phyloP scores from a whole-genome alignment of 345 rosid genomes.

The Eucalyptus pauciflora region DNA sequence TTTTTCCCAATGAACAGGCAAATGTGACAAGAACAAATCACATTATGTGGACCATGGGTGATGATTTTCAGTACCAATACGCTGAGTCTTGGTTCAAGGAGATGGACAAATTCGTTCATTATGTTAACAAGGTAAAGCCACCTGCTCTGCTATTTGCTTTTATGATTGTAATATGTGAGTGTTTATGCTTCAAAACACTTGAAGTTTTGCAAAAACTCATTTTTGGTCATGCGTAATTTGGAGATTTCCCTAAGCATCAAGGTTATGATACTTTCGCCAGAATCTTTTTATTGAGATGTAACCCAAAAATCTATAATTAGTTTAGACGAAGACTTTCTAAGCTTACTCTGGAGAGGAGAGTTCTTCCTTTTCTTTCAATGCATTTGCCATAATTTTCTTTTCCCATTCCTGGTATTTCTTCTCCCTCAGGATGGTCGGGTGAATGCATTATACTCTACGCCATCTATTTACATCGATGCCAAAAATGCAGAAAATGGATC shows the following conservation, averaged over 20 bases:
- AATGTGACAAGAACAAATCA: slow-evolving; percentile 73
- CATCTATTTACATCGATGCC: slow-evolving; percentile 68
- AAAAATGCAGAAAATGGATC: slow-evolving; percentile 49
- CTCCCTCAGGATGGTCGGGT: slow-evolving; percentile 59
- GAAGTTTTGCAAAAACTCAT: neutral
- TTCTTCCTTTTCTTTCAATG: neutral
- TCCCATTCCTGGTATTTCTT: neutral
- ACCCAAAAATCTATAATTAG: neutral
- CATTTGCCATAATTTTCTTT: neutral
- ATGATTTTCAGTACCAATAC: slow-evolving; percentile 86
- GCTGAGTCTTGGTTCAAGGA: slow-evolving; percentile 93
- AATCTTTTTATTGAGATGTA: neutral
- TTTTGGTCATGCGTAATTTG: neutral
- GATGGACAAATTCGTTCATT: slow-evolving; percentile 83
- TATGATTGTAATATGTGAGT: neutral
- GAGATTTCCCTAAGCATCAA: neutral
- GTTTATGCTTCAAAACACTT: neutral
- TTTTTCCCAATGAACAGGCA: slow-evolving; percentile 23
- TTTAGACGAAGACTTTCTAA: neutral
- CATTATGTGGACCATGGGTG: slow-evolving; percentile 99
- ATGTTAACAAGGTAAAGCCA: slow-evolving; percentile 67
- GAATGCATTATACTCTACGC: slow-evolving; percentile 81
- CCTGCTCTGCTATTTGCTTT: neutral
- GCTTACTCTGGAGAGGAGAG: neutral
- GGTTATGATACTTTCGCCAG: neutral